phyloP scores from a whole-genome alignment of 345 rosid species.

The Eucalyptus tenuipes region DNA sequence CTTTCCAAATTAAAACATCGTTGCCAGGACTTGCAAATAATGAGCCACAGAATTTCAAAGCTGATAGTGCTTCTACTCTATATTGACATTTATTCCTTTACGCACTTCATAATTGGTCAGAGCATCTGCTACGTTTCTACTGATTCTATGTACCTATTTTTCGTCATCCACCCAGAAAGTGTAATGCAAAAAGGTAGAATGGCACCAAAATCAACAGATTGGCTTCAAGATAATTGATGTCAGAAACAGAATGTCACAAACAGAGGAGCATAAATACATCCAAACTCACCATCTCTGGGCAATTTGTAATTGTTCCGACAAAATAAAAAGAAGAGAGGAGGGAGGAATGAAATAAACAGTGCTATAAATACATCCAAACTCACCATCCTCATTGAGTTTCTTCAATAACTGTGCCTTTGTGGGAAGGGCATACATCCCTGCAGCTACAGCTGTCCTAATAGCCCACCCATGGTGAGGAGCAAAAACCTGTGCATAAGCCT shows the following conservation, averaged over 20 bases:
- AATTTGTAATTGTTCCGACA: background rate
- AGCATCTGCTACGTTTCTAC: background rate
- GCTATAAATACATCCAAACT: constrained; percentile 5
- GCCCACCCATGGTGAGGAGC: constrained; percentile 98
- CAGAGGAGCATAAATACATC: too few relatives aligned
- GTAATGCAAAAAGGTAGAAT: background rate
- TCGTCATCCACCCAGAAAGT: background rate
- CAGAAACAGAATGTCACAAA: background rate
- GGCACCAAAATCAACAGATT: background rate
- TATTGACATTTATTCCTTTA: background rate
- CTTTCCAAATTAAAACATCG: background rate
- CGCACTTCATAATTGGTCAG: background rate
- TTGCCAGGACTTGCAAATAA: background rate
- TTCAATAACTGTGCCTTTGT: constrained; percentile 59
- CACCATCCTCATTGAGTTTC: constrained; percentile 85
- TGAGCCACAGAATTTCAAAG: background rate
- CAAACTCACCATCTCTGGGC: too few relatives aligned
- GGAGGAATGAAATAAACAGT: background rate
- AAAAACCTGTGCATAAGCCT: constrained; percentile 85
- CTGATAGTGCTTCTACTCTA: background rate
- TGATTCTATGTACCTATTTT: background rate
- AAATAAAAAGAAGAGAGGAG: background rate
- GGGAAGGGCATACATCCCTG: constrained; percentile 98
- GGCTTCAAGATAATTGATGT: background rate
- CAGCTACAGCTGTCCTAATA: constrained; percentile 78